A percentile compares a stretch with the other conserved stretches of the same genome.
phyloP scores from a whole-genome alignment of 1,139 yeast species.

The Hansenula lynferdii region DNA sequence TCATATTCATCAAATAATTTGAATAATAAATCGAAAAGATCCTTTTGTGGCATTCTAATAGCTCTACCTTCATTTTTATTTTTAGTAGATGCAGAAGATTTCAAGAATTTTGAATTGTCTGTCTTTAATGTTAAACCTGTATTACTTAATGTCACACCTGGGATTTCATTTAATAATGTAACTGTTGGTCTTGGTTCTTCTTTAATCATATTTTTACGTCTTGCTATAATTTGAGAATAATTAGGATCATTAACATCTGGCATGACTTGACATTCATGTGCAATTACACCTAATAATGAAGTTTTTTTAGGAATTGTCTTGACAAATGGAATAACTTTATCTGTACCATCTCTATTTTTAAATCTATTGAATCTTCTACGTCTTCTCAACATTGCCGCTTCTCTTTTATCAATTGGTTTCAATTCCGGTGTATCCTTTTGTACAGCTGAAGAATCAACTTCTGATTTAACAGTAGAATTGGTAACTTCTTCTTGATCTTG shows the following conservation, averaged over 20 bases:
- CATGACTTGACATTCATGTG: constrained; percentile 86
- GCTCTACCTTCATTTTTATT: constrained; percentile 77
- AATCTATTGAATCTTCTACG: constrained; percentile 32
- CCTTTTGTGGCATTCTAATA: constrained; percentile 91
- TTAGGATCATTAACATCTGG: constrained; percentile 73
- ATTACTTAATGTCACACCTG: constrained; percentile 82
- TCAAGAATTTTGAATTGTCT: constrained; percentile 63
- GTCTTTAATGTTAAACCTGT: constrained; percentile 77
- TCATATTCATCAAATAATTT: constrained; percentile 91
- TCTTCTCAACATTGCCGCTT: constrained; percentile 31
- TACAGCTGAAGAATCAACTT: background rate
- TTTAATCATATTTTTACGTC: constrained; percentile 44
- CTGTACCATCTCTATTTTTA: constrained; percentile 37
- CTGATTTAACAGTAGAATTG: background rate
- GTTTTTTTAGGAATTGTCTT: constrained; percentile 86
- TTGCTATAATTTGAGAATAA: constrained; percentile 54
- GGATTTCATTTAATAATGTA: constrained; percentile 74
- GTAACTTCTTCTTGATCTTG: constrained; percentile 21
- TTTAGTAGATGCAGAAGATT: constrained; percentile 36
- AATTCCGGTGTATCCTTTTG: constrained; percentile 26
- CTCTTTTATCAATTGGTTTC: constrained; percentile 7
- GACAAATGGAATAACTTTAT: constrained; percentile 61
- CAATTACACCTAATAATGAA: constrained; percentile 77
- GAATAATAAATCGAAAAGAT: constrained; percentile 82
- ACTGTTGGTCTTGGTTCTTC: constrained; percentile 61